These are phyloP conservation scores for Harrya chromipes DNA, from an alignment of 768 basidiomycete species.

Conservation along the genomic window DNA sequence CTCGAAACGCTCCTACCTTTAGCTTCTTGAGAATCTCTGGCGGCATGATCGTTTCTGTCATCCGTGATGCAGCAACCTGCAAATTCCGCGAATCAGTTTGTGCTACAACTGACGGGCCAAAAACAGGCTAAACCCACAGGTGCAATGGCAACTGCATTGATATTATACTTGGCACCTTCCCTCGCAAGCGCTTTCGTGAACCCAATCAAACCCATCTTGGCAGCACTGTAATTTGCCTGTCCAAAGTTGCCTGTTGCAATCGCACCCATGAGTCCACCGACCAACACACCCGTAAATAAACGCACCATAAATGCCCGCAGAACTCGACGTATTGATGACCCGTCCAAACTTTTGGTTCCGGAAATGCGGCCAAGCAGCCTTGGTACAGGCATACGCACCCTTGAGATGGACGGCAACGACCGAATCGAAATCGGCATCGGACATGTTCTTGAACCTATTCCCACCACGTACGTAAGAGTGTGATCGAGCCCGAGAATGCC, in stretches of 20 bases:
- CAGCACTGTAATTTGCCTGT: slow-evolving; percentile 96
- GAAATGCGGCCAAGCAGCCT: slow-evolving; percentile 96
- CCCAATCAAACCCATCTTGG: slow-evolving; percentile 92
- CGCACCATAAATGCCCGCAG: slow-evolving; percentile 89
- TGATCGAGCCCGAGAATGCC: not conserved
- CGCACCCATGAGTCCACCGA: not conserved
- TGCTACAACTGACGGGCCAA: too few species aligned
- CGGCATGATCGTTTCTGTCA: slow-evolving; percentile 96
- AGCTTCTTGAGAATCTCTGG: slow-evolving; percentile 90
- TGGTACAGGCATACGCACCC: slow-evolving; percentile 88
- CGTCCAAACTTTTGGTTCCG: slow-evolving; percentile 93
- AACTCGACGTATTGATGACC: slow-evolving; percentile 91
- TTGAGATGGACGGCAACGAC: slow-evolving; percentile 89
- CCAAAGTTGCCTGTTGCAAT: slow-evolving; percentile 77
- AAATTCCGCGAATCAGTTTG: not conserved
- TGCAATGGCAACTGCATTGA: slow-evolving; percentile 82
- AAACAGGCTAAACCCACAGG: slow-evolving; percentile 53
- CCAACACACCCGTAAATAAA: not conserved
- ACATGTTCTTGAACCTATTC: slow-evolving; percentile 91
- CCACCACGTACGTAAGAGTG: not conserved
- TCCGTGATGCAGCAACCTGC: slow-evolving; percentile 90
- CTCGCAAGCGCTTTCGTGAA: slow-evolving; percentile 92
- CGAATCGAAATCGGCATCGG: slow-evolving; percentile 91
- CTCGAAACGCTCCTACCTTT: slow-evolving; percentile 43
- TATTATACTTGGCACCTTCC: slow-evolving; percentile 91